Conservation (phyloP, 352 stramenopile genomes). For the Globisporangium irregulare region DNA sequence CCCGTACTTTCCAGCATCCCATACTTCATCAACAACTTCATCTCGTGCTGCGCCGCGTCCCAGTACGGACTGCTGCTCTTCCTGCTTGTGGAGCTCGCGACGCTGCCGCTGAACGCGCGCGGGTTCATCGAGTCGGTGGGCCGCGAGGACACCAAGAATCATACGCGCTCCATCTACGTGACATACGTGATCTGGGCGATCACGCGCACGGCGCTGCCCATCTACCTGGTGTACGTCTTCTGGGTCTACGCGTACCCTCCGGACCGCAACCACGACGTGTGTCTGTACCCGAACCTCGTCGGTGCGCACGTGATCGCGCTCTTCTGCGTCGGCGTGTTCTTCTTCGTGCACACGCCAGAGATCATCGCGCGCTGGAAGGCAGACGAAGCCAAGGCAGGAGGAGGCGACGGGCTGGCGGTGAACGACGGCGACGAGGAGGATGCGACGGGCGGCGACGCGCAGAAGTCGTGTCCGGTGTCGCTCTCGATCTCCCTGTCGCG, state of each 20-base stretch:
- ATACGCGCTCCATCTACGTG: slow-evolving; percentile 67
- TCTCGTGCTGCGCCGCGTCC: slow-evolving; percentile 71
- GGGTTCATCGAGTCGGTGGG: slow-evolving; percentile 75
- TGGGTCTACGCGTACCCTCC: slow-evolving; percentile 72
- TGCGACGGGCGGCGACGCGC: slow-evolving; percentile 13
- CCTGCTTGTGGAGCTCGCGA: slow-evolving; percentile 77
- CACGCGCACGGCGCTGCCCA: slow-evolving; percentile 63
- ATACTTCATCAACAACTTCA: slow-evolving; percentile 87
- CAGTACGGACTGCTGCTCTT: slow-evolving; percentile 79
- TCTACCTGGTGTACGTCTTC: slow-evolving; percentile 75
- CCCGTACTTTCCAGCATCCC: slow-evolving; percentile 35
- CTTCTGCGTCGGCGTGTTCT: slow-evolving; percentile 80
- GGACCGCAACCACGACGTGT: slow-evolving; percentile 70
- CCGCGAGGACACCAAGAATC: slow-evolving; percentile 54
- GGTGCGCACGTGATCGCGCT: slow-evolving; percentile 75
- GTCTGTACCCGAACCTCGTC: slow-evolving; percentile 74
- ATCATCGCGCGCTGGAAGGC: slow-evolving; percentile 38
- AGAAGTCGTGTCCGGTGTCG: slow-evolving; percentile 28
- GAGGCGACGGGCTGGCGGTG: slow-evolving; percentile 11
- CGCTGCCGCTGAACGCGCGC: slow-evolving; percentile 68
- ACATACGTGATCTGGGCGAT: slow-evolving; percentile 78
- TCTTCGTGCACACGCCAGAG: slow-evolving; percentile 79
- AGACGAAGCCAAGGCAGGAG: slow-evolving; percentile 17
- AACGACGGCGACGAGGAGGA: slow-evolving; percentile 27
- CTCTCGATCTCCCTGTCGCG: slow-evolving; percentile 38